These are phyloP conservation scores for Calonectria ilicicola DNA, from an alignment of 2,329 filamentous ascomycete species.

Conservation along the genomic window DNA sequence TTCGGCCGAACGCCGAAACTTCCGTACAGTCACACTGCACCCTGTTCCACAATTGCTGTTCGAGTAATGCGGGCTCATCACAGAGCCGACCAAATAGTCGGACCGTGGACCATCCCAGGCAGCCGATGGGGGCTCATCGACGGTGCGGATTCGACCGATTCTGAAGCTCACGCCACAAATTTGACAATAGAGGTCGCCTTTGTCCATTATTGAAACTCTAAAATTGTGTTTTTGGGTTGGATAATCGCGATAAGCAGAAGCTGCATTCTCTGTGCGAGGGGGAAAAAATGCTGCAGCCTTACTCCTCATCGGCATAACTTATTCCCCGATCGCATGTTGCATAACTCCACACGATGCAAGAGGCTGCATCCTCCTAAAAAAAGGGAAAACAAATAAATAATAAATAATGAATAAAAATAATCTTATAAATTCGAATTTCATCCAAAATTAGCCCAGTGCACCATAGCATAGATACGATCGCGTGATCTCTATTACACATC, in stretches of 20 bases:
- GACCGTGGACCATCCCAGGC: slow-evolving; percentile 20
- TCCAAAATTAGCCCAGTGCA: not conserved
- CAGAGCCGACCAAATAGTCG: slow-evolving; percentile 13
- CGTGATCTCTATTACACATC: no score
- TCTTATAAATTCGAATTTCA: not conserved
- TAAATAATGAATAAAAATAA: not conserved
- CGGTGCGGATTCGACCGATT: slow-evolving; percentile 38
- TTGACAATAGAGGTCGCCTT: slow-evolving; percentile 37
- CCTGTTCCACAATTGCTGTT: not conserved
- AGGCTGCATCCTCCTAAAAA: not conserved
- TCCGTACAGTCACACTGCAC: not conserved
- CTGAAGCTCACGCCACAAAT: slow-evolving; percentile 46
- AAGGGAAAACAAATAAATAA: not conserved
- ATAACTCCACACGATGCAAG: not conserved
- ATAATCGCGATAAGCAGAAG: not conserved
- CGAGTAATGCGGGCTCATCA: not conserved
- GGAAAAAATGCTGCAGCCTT: not conserved
- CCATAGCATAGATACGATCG: no score
- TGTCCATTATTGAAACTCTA: slow-evolving; percentile 8
- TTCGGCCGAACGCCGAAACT: no score
- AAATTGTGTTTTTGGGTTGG: not conserved
- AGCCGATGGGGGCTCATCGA: slow-evolving; percentile 32
- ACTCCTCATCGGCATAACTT: not conserved
- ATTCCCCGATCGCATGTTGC: not conserved
- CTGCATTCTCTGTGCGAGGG: not conserved